Conservation (phyloP, 2,329 filamentous ascomycete genomes). For the Amesomyces nigricolor region DNA sequence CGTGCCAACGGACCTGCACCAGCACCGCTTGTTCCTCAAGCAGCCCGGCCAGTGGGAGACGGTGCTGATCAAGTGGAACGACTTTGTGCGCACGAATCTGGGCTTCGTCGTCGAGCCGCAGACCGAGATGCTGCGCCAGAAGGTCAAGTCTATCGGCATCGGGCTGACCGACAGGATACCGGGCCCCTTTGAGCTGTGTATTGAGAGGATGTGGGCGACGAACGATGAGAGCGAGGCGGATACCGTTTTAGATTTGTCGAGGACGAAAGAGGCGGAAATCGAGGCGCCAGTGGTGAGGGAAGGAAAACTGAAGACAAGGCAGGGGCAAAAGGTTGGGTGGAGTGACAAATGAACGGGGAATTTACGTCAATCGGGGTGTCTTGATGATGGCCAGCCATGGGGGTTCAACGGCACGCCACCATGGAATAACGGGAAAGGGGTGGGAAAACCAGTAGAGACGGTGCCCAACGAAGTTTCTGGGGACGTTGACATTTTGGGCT, state of each 20-base stretch:
- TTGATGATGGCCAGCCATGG: neutral
- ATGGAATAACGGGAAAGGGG: too few species aligned
- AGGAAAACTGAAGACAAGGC: conserved; percentile 23
- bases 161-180: conserved; percentile 84
- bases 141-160: conserved; percentile 78
- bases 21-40: conserved; percentile 79
- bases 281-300: conserved; percentile 39
- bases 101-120: conserved; percentile 91
- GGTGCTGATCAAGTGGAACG: conserved; percentile 80
- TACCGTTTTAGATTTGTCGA: conserved; percentile 20
- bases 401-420: neutral
- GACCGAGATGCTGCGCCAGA: conserved; percentile 79
- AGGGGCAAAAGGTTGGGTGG: conserved; percentile 41
- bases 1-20: conserved; percentile 90
- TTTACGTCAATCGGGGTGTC: neutral
- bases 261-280: conserved; percentile 33
- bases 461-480: neutral
- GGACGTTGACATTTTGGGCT: too few species aligned
- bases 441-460: too few species aligned
- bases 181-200: conserved; percentile 79
- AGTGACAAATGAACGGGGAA: conserved; percentile 25
- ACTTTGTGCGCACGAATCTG: conserved; percentile 92
- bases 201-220: conserved; percentile 87
- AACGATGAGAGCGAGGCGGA: conserved; percentile 51
- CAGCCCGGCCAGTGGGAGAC: conserved; percentile 90